Conservation (phyloP, 2,329 filamentous ascomycete species). For the Aspergillus jensenii region DNA sequence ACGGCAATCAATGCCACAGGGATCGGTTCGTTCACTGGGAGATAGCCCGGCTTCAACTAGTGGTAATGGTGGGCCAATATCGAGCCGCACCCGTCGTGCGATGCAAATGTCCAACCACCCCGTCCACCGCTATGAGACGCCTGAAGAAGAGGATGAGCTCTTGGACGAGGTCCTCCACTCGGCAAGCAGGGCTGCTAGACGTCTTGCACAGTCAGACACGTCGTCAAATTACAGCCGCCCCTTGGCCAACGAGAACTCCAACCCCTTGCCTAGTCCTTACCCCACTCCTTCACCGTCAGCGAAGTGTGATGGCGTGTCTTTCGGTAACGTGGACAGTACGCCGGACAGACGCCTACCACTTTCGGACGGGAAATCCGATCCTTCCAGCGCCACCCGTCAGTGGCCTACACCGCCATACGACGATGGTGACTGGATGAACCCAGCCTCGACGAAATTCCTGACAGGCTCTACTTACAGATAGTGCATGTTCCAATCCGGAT, state of each 20-base stretch:
- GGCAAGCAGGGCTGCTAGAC: conserved; percentile 71
- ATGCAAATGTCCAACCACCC: conserved; percentile 69
- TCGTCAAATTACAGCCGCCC: conserved; percentile 58
- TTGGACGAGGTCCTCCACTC: conserved; percentile 84
- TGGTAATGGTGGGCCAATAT: conserved; percentile 55
- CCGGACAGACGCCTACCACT: conserved; percentile 69
- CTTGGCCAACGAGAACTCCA: conserved; percentile 28
- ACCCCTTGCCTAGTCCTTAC: conserved; percentile 52
- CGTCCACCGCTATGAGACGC: conserved; percentile 84
- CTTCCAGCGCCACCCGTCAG: conserved; percentile 61
- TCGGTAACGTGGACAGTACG: conserved; percentile 56
- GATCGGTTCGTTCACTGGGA: conserved; percentile 28
- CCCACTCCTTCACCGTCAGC: conserved; percentile 78
- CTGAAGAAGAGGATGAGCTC: conserved; percentile 94
- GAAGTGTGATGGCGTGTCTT: conserved; percentile 74
- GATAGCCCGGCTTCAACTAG: conserved; percentile 29
- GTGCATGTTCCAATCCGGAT: conserved; percentile 4
- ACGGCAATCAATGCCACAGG: conserved; percentile 42
- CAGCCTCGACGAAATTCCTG: conserved; percentile 78
- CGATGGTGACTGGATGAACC: conserved; percentile 85
- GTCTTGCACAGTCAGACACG: conserved; percentile 55
- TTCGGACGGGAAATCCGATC: conserved; percentile 55
- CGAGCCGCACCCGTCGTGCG: conserved; percentile 76
- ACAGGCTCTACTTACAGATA: conserved; percentile 52
- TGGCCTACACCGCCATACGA: conserved; percentile 97